Conservation (phyloP, 345 rosid species). For the Adansonia digitata region DNA sequence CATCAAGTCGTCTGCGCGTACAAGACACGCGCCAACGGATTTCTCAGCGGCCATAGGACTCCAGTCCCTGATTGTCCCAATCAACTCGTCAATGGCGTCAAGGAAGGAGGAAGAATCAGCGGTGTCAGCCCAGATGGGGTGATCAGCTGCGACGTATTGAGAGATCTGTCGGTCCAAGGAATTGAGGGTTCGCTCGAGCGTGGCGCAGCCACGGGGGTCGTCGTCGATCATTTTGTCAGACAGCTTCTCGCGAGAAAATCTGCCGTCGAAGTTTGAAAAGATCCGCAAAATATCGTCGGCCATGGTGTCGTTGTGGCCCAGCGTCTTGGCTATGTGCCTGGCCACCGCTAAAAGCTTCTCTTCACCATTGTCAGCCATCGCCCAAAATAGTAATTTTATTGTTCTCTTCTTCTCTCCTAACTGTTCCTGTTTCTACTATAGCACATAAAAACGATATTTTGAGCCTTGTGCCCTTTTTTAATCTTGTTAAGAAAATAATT, state of each 20-base stretch:
- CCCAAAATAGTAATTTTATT: too few relatives aligned
- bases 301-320: slow-evolving; percentile 78
- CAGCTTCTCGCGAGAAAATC: slow-evolving; percentile 81
- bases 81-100: slow-evolving; percentile 63
- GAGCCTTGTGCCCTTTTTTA: too few relatives aligned
- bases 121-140: slow-evolving; percentile 85
- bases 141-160: slow-evolving; percentile 51
- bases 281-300: slow-evolving; percentile 90
- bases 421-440: too few relatives aligned
- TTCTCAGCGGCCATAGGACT: slow-evolving; percentile 47
- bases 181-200: slow-evolving; percentile 50
- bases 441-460: too few relatives aligned
- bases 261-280: slow-evolving; percentile 81
- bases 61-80: slow-evolving; percentile 46
- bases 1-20: slow-evolving; percentile 74
- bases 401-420: neutral
- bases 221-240: slow-evolving; percentile 39
- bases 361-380: slow-evolving; percentile 69
- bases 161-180: slow-evolving; percentile 72
- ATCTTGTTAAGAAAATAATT: neutral
- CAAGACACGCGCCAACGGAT: slow-evolving; percentile 39
- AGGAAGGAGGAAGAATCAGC: slow-evolving; percentile 72
- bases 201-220: slow-evolving; percentile 33
- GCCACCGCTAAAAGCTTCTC: slow-evolving; percentile 86
- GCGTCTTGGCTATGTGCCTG: slow-evolving; percentile 86